phyloP scores from a whole-genome alignment of 306 rosid species.

The Quercus glauca region DNA sequence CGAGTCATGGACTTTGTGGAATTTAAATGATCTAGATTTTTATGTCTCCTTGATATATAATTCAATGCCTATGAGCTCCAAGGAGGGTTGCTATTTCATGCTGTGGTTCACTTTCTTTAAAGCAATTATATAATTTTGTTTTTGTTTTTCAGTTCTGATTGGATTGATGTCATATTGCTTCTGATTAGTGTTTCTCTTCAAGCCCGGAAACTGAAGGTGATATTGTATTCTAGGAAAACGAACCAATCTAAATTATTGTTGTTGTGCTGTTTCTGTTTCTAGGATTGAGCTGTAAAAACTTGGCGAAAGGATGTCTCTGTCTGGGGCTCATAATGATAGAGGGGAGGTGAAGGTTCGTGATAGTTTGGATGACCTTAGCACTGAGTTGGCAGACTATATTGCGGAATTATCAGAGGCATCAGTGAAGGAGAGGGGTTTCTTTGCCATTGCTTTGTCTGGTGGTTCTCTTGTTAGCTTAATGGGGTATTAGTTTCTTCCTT shows the following conservation, averaged over 20 bases:
- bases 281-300: slow-evolving; percentile 17
- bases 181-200: slow-evolving; percentile 11
- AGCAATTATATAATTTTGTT: slow-evolving; percentile 10
- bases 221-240: not conserved
- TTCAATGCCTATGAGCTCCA: slow-evolving; percentile 27
- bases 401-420: slow-evolving; percentile 82
- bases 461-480: slow-evolving; percentile 97
- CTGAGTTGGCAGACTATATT: slow-evolving; percentile 85
- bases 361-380: slow-evolving; percentile 81
- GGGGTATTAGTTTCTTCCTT: slow-evolving; percentile 77
- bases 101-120: slow-evolving; percentile 11
- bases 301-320: slow-evolving; percentile 57
- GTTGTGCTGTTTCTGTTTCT: not conserved
- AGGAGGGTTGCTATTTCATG: slow-evolving; percentile 21
- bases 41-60: slow-evolving; percentile 5
- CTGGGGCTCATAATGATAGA: slow-evolving; percentile 47
- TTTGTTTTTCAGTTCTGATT: slow-evolving; percentile 22
- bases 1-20: slow-evolving; percentile 19
- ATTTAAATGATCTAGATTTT: slow-evolving; percentile 19
- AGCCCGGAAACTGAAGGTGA: not conserved
- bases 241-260: slow-evolving; percentile 14
- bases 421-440: slow-evolving; percentile 87
- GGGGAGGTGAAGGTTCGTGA: slow-evolving; percentile 76
- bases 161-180: slow-evolving; percentile 11
- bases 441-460: slow-evolving; percentile 93